Percentiles rank a stretch among this genome's conserved stretches.
These are phyloP conservation scores for Microcyclosporella mali DNA, from an alignment of 2,329 filamentous ascomycete species.

Conservation along the genomic window DNA sequence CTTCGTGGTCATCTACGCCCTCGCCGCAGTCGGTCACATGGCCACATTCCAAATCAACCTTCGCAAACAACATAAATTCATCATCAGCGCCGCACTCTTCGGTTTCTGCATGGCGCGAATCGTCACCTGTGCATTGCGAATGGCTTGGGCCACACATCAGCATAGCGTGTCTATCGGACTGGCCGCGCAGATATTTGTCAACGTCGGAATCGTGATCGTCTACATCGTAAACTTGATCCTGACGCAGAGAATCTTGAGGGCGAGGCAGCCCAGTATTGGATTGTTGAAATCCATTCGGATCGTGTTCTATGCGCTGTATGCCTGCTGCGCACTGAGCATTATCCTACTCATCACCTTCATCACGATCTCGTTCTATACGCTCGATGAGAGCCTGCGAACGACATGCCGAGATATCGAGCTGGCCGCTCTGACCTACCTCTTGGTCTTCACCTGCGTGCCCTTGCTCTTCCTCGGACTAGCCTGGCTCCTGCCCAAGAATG, in stretches of 20 bases:
- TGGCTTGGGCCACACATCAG: constrained; percentile 27
- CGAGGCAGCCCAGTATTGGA: constrained; percentile 25
- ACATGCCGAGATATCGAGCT: constrained; percentile 18
- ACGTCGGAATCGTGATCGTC: constrained; percentile 28
- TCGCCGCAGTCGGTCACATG: constrained; percentile 38
- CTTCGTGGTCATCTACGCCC: constrained; percentile 38
- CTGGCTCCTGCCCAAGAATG: constrained; percentile 10
- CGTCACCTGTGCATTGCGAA: constrained; percentile 34
- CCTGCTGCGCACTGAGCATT: constrained; percentile 14
- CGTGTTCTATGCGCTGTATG: constrained; percentile 9
- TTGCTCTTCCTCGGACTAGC: constrained; percentile 18
- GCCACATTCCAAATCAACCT: constrained; percentile 37
- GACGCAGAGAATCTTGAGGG: constrained; percentile 24
- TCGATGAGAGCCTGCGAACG: constrained; percentile 11
- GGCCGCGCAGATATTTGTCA: constrained; percentile 28
- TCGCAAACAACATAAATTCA: constrained; percentile 36
- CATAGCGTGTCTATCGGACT: constrained; percentile 26
- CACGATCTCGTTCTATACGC: constrained; percentile 27
- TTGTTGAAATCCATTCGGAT: constrained; percentile 19
- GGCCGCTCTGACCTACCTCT: constrained; percentile 20
- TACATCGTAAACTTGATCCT: constrained; percentile 30
- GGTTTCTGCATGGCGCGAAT: constrained; percentile 41
- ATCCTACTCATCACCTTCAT: constrained; percentile 25
- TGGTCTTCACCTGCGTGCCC: constrained; percentile 20
- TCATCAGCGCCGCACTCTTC: constrained; percentile 37